Base-by-base conservation (phyloP, 441 rosid genomes). In the Erodium trifolium region DNA sequence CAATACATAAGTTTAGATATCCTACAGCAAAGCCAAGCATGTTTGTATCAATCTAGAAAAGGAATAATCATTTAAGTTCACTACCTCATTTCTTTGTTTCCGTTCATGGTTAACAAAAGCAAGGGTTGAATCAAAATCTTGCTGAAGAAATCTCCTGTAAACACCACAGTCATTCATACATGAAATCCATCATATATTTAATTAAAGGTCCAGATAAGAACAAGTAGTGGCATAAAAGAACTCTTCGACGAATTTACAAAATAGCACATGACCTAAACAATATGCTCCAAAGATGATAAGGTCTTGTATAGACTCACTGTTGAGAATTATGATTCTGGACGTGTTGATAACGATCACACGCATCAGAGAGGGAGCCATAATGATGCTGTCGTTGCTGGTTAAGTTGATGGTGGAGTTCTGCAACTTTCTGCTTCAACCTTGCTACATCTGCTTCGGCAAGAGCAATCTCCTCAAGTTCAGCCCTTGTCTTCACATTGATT, bases 391-490 rank as follows among this genome's bases (percentile, higher is more conserved):
- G 82, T 73, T 94, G 99, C 82, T 94, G 97, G 83, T 84, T 94
- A 76, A 94, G 92, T 77, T 94, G 99, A 76, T 88, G 95, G 79
- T 94, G 97, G 71, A 94, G 96, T 82, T 94, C 97, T 45, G 96
- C 96, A 77, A 94, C 97, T 81, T 94, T 94, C 79, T 94, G 96
- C 84, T 94, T 91, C 79, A 94, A 81, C 81, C 97, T 86, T 73
- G 96, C 97, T 72, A 94, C 97, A 82, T 94, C 96, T 35, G 95
- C 97, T 85, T 94, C 99, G 55, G 99, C 99, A 77, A 91, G 91
- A 80, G 99, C 97, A 78, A 93, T 93, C 86, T 94, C 99, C 86
- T 94, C 97, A 37, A 94, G 97, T 85, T 94, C 97, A 17, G 93
- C 96, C 86, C 89, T 89, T 62, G 99, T 91, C 96, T 92, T 79